Evolutionary conservation across 2,329 filamentous ascomycete species (phyloP).

Genomic region (Ophiostoma ulmi): DNA sequence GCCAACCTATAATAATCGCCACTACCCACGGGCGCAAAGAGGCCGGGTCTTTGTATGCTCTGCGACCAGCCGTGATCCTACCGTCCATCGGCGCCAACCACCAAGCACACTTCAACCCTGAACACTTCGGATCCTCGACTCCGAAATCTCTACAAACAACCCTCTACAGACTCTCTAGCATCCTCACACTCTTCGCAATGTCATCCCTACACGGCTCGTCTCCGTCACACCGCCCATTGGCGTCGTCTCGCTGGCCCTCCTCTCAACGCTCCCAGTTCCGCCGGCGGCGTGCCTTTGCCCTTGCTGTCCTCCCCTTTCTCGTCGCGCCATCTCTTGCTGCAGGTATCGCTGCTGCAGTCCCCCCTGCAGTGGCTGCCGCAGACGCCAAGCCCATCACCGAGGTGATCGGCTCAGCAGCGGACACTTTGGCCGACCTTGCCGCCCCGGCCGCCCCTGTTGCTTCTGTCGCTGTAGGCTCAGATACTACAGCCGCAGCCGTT

Average conservation of each 20-base stretch:
- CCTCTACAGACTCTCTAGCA: background rate
- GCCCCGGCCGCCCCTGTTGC: constrained; percentile 15
- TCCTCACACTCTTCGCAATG: constrained; percentile 9
- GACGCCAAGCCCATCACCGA: constrained; percentile 6
- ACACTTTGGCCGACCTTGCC: background rate
- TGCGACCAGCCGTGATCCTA: background rate
- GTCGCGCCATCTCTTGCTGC: constrained; percentile 24
- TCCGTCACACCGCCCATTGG: constrained; percentile 22
- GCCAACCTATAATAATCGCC: background rate
- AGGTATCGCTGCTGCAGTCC: constrained; percentile 16
- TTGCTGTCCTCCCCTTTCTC: constrained; percentile 25
- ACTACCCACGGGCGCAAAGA: background rate
- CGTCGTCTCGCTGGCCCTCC: background rate
- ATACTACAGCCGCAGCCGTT: constrained; percentile 1
- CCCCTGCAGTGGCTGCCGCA: constrained; percentile 13
- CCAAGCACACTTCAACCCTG: background rate
- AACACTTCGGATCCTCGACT: background rate
- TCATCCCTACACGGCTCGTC: constrained; percentile 16
- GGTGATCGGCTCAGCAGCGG: constrained; percentile 14
- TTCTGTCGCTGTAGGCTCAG: constrained; percentile 15
- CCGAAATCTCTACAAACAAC: background rate
- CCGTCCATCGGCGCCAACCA: background rate
- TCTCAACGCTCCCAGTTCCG: constrained; percentile 12
- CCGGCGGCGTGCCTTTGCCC: constrained; percentile 24
- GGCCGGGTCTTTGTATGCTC: constrained; percentile 1